Base-by-base conservation (phyloP, 306 rosid species). In the Glycine latifolia region DNA sequence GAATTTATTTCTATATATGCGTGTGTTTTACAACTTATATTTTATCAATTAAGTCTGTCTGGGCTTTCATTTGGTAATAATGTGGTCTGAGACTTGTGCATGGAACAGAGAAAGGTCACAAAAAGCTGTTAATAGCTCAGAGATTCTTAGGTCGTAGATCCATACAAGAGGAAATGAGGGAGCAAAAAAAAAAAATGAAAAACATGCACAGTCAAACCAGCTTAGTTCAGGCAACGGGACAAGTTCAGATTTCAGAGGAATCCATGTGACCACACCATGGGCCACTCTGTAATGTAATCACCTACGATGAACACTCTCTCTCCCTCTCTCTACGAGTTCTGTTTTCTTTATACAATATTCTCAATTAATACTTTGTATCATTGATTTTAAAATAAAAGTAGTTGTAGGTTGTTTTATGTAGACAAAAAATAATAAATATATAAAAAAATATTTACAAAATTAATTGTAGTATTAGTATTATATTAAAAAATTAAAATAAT, bases 181-280 rank as follows among this genome's bases (percentile, higher is more conserved):
- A 72, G 67, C 39, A 61, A 7, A 58, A 43, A 1, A 43, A 1
- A 73, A 13, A 72, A 16, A 26, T 6, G 7, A 54, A 37, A 59
- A 59, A 17, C 70, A 65, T 37, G 49, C 12, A 62, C 6, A 76
- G 71, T 31, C 55, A 73, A 81, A 31, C 81, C 74, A 82, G 5
- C 81, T 60, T 47, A 67, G 76, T 52, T 86, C 86, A 83, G 90
- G 84, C 82, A 86, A 85, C 77, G 75, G 6, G 89, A 89, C 87
- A 78, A 78, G 59, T 55, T 39, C 82, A 81, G 70, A 70, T 1
- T 73, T 73, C 91, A 93, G 97, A 82, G 91, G 93, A 93, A 91
- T 82, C 93, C 97, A 90, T 89, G 97, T 89, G 97, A 91, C 85
- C 85, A 78, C 83, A 80, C 84, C 61, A 82, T 82, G 75, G 63